Percentiles rank a stretch among this genome's conserved stretches.
phyloP scores from a whole-genome alignment of 164 flowering plant species.

The Nymphaea thermarum region DNA sequence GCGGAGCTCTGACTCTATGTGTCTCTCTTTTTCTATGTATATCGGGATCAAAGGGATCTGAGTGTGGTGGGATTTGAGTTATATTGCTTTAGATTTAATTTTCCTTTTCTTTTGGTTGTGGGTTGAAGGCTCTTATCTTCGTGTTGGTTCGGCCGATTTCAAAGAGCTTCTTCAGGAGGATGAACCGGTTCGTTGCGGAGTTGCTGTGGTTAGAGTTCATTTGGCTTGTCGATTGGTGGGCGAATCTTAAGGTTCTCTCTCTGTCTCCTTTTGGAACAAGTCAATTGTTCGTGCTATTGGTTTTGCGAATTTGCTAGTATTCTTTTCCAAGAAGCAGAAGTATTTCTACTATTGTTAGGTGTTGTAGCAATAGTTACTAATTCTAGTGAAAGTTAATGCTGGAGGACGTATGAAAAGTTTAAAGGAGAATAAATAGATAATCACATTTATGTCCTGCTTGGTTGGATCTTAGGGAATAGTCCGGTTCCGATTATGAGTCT shows the following conservation, averaged over 20 bases:
- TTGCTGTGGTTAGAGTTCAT: conserved; percentile 87
- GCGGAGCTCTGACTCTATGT: too few relatives aligned
- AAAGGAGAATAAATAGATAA: too few relatives aligned
- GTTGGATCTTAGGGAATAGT: too few relatives aligned
- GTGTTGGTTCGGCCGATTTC: conserved; percentile 59
- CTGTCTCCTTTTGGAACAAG: neutral
- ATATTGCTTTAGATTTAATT: too few relatives aligned
- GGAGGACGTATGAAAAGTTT: neutral
- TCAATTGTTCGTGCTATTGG: too few relatives aligned
- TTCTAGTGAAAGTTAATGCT: neutral
- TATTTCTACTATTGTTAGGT: neutral
- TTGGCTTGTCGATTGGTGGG: conserved; percentile 98
- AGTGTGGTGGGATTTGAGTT: too few relatives aligned
- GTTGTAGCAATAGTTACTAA: neutral
- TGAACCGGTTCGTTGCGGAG: conserved; percentile 66
- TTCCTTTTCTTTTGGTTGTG: neutral
- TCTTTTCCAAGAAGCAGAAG: too few relatives aligned
- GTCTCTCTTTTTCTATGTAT: too few relatives aligned
- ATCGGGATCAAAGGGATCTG: too few relatives aligned
- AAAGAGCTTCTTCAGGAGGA: conserved; percentile 62
- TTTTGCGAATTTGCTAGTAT: too few relatives aligned
- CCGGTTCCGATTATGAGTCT: too few relatives aligned
- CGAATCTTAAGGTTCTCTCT: conserved; percentile 59
- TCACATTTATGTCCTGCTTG: too few relatives aligned
- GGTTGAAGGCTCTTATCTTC: conserved; percentile 25